Evolutionary conservation across 2,329 filamentous ascomycete species (phyloP).

Genomic region (Dendrostoma leiphaemia): DNA sequence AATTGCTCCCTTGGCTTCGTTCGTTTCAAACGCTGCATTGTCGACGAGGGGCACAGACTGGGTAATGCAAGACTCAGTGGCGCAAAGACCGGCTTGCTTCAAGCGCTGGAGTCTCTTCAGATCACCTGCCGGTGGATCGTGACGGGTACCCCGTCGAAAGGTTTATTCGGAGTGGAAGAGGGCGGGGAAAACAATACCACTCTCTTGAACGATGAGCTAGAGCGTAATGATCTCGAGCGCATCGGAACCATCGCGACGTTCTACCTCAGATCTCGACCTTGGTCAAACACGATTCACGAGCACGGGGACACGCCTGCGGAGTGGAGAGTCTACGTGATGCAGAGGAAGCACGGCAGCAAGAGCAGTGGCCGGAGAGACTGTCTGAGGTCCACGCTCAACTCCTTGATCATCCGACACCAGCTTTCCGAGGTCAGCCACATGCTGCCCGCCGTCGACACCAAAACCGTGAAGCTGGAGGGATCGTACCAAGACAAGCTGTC

Average conservation of each 20-base stretch:
- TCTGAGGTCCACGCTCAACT: conserved; percentile 69
- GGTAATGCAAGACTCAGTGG: conserved; percentile 57
- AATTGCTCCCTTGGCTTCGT: conserved; percentile 65
- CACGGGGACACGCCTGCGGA: conserved; percentile 58
- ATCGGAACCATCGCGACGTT: conserved; percentile 64
- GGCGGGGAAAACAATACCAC: conserved; percentile 12
- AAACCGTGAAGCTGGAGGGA: conserved; percentile 71
- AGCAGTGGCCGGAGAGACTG: conserved; percentile 59
- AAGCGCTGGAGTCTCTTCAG: conserved; percentile 51
- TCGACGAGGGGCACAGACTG: conserved; percentile 88
- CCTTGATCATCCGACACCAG: conserved; percentile 77
- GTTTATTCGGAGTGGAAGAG: conserved; percentile 71
- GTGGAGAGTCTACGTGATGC: conserved; percentile 73
- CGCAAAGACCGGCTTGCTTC: conserved; percentile 54
- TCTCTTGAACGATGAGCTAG: conserved; percentile 45
- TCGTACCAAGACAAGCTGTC: conserved; percentile 82
- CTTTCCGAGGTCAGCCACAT: conserved; percentile 67
- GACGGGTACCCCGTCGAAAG: conserved; percentile 84
- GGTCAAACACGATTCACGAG: conserved; percentile 61
- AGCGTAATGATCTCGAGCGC: conserved; percentile 63
- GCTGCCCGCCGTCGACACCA: conserved; percentile 72
- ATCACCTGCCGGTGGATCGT: conserved; percentile 83
- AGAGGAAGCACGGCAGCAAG: conserved; percentile 48
- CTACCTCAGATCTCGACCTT: conserved; percentile 76
- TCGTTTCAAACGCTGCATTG: conserved; percentile 84